Conservation (phyloP, 148 eudicot genomes). For the Mesembryanthemum crystallinum region DNA sequence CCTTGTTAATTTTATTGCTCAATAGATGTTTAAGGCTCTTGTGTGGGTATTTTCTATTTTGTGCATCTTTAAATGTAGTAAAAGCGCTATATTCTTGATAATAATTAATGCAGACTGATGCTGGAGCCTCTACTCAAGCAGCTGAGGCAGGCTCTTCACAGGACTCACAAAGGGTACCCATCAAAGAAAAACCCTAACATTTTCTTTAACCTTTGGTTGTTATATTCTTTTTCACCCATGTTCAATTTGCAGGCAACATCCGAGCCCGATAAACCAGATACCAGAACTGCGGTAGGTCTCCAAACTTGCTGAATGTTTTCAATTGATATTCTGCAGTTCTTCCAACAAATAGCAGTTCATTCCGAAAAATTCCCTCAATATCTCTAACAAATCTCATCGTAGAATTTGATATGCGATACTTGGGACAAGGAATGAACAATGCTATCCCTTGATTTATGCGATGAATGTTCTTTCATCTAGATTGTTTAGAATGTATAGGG, state of each 20-base stretch:
- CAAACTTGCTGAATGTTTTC: background rate
- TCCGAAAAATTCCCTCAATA: background rate
- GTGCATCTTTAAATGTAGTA: background rate
- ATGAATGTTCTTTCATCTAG: background rate
- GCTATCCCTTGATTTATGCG: background rate
- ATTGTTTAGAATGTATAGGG: background rate
- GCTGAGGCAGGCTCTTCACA: constrained; percentile 13
- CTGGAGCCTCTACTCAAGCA: constrained; percentile 23
- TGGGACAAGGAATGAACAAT: background rate
- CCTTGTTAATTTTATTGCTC: background rate
- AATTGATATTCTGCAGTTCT: constrained; percentile 4
- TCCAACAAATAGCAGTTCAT: background rate
- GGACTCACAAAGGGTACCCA: constrained; percentile 19
- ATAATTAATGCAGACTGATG: constrained; percentile 28
- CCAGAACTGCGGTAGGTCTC: constrained; percentile 41
- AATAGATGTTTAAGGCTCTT: background rate
- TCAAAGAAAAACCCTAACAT: background rate
- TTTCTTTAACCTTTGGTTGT: background rate
- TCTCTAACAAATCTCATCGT: background rate
- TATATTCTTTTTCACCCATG: background rate
- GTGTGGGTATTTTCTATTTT: background rate
- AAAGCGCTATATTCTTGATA: background rate
- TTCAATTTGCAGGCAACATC: constrained; percentile 35
- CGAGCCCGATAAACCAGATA: constrained; percentile 27
- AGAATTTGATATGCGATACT: background rate